Evolutionary conservation across 169 alveolate genomes (phyloP), one percentile per base, ranked within the genome.

Genomic region (Plasmodium knowlesi): DNA sequence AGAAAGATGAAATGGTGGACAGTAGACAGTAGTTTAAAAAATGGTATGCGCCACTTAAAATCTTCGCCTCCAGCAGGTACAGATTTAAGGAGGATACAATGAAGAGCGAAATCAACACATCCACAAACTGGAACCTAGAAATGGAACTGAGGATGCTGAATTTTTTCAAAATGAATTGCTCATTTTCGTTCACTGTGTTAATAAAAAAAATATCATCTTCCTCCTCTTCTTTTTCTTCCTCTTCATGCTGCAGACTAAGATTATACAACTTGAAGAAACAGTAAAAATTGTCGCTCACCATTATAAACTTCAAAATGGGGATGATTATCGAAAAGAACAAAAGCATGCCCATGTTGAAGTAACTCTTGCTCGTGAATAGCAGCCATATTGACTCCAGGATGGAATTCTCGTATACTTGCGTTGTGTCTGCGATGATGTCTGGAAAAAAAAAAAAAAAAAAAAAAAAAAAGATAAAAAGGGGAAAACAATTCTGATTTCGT

Each of bases 221-320:
- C 22, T 85, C 80, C 12, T 74, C 74, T 2, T 74, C 76, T 10
- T 74, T 46, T 8, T 74, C 57, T 72, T 43, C 84, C 43, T 85
- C 84, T 10, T 85, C 74, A 73, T 54, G 54, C 37, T 85, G 53
- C 50, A 54, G 25, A 78, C 14, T 78, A 39, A 88, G 25, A 78
- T 78, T 88, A 32, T 88, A 57, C 72, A 88, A 57, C 28, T 78
- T 54, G 50, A 88, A 73, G 73, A 88, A 78, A 25, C 90, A 78
- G 32, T 88, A 88, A 57, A 88, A 88, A 67, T 88, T 88, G 37
- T 88, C 94, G 71, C 89, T 88, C 16, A 88, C 94, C 89, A 88
- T 79, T 39, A 88, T 41, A 10, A 88, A 57, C 76, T 88, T 88
- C 6, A 88, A n/a, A 25, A 88, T 37, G 4, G 94, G 94, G 32